Base-by-base conservation (phyloP, 257 asterid genomes). In the Paulownia fortunei region DNA sequence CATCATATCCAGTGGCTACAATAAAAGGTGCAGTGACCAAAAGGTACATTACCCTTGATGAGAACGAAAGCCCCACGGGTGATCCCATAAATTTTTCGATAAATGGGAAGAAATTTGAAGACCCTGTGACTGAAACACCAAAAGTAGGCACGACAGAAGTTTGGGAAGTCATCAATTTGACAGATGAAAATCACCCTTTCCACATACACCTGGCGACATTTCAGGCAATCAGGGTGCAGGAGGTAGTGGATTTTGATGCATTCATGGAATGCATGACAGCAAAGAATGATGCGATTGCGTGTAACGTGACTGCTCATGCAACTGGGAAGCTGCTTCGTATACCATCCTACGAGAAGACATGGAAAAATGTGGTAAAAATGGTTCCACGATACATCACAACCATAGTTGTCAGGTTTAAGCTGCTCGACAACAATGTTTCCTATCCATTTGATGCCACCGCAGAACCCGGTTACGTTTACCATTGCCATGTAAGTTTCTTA, bases 281-380 rank as follows among this genome's bases (percentile, higher is more conserved):
- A 55, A 19, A 46, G 2, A 83, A 89, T 30, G 76, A 89, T n/a
- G 91, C 89, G 9, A 10, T 80, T 0, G 65, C 68, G 56, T 89
- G 93, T 66, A 26, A 78, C 0, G 59, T 85, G 34, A 34, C 15
- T 32, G 47, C 69, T 41, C 63, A 82, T 15, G 32, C 88, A 37
- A 59, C 34, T n/a, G 91, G 93, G 2, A 76, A 42, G n/a, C 63
- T 10, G 56, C 34, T 58, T 2, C 11, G 2, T 21, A 85, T 89
- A 49, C 80, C 70, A 0, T 61, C 66, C 1, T 83, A 89, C 47
- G 93, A 89, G 41, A 87, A 71, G 26, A 86, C 87, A 2, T 89
- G 93, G 93, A 89, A 89, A 70, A 89, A 89, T 68, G 89, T 89
- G 39, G 82, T 55, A 69, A 89, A 87, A 58, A 87, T 85, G 84